These are phyloP conservation scores for Globisporangium paroecandrum DNA, from an alignment of 352 stramenopile species.

Conservation along the genomic window DNA sequence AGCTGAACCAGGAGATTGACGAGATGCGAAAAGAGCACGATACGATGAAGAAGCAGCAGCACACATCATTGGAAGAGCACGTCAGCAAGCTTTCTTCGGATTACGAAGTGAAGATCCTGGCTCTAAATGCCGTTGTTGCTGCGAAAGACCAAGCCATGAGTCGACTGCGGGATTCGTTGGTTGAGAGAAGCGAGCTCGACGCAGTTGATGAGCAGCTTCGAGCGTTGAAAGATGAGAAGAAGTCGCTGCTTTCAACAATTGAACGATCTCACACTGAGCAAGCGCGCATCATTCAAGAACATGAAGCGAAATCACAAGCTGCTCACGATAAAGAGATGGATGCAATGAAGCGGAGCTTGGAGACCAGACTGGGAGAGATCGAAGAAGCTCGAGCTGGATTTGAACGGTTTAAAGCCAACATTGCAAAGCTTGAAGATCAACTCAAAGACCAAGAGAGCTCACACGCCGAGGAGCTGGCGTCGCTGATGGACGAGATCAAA, in stretches of 20 bases:
- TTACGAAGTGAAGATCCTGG: conserved; percentile 44
- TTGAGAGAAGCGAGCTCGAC: conserved; percentile 46
- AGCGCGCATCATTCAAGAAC: conserved; percentile 26
- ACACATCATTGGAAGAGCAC: conserved; percentile 32
- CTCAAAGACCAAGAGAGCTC: conserved; percentile 27
- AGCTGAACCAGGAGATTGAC: conserved; percentile 49
- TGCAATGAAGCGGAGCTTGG: conserved; percentile 34
- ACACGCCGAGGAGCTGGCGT: conserved; percentile 37
- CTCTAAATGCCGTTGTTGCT: conserved; percentile 37
- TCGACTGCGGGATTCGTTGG: conserved; percentile 37
- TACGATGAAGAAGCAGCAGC: conserved; percentile 35
- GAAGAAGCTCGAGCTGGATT: conserved; percentile 33
- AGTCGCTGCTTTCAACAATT: conserved; percentile 40
- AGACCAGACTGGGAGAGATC: conserved; percentile 43
- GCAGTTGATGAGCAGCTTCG: conserved; percentile 41
- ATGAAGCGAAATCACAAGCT: conserved; percentile 28
- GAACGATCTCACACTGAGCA: conserved; percentile 39
- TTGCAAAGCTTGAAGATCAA: conserved; percentile 38
- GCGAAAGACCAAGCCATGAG: conserved; percentile 48
- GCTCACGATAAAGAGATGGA: conserved; percentile 41
- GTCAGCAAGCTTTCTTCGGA: conserved; percentile 43
- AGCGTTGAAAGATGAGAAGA: conserved; percentile 47
- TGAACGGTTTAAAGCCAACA: conserved; percentile 29
- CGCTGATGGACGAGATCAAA: conserved; percentile 42
- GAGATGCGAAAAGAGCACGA: conserved; percentile 39